Conservation (phyloP, 163 green algal species). For the Scenedesmus sp. region DNA sequence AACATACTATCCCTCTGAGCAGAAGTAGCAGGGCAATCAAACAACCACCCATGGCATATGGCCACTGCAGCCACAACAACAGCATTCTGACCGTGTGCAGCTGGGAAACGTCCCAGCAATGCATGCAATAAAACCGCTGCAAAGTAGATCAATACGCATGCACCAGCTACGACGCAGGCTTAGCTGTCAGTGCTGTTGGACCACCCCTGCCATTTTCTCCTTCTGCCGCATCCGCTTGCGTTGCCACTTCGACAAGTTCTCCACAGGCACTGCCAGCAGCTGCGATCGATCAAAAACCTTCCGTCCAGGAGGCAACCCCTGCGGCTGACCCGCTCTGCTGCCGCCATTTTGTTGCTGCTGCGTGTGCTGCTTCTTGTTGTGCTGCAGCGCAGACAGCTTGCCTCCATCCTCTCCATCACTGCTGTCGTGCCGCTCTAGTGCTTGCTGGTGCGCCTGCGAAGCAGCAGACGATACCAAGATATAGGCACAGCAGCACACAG, state of each 20-base stretch:
- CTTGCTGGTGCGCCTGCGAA: background rate
- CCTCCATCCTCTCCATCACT: background rate
- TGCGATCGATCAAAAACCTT: constrained; percentile 19
- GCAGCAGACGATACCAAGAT: background rate
- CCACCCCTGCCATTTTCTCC: background rate
- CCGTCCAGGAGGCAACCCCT: background rate
- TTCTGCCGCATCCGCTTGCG: constrained; percentile 46
- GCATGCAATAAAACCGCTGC: too few species aligned
- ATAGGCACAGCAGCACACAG: background rate
- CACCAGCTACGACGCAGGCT: too few species aligned
- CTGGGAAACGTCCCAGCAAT: too few species aligned
- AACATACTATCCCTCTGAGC: too few species aligned
- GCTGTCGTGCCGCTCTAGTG: constrained; percentile 7
- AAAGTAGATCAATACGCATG: too few species aligned
- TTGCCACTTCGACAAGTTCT: constrained; percentile 49
- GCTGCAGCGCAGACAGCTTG: background rate
- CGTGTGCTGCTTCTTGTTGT: background rate
- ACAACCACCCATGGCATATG: too few species aligned
- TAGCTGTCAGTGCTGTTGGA: background rate
- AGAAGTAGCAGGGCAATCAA: too few species aligned
- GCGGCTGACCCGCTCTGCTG: background rate
- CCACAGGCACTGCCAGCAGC: constrained; percentile 29
- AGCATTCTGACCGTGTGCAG: too few species aligned
- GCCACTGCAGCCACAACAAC: too few species aligned
- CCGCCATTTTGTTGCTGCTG: background rate